These are phyloP conservation scores for Cytospora mali DNA, from an alignment of 2,329 filamentous ascomycete species.

Conservation along the genomic window DNA sequence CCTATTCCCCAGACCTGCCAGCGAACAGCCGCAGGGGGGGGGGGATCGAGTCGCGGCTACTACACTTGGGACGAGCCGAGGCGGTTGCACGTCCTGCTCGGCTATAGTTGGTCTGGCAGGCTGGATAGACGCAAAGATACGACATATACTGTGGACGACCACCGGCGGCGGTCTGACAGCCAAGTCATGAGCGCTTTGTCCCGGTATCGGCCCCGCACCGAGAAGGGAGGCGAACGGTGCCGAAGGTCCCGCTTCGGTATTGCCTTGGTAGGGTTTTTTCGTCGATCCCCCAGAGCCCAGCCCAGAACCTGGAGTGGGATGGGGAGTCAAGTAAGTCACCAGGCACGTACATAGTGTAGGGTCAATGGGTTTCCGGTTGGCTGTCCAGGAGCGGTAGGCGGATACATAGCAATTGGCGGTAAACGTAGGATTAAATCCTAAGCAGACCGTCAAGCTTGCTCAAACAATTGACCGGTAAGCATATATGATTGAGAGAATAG, in stretches of 20 bases:
- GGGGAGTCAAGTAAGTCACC: background rate
- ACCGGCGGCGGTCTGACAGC: background rate
- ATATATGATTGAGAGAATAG: too few species aligned
- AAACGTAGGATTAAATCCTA: background rate
- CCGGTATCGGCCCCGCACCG: slow-evolving; percentile 29
- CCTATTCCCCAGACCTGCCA: slow-evolving; percentile 5
- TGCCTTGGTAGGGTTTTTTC: background rate
- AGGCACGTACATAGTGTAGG: background rate
- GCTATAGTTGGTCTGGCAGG: background rate
- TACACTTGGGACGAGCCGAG: background rate
- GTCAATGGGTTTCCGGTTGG: too few species aligned
- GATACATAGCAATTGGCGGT: background rate
- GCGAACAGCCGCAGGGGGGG: background rate
- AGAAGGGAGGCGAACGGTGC: background rate
- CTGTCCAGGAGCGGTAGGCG: too few species aligned
- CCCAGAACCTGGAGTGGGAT: background rate
- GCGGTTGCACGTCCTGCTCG: background rate
- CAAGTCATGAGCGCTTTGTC: background rate
- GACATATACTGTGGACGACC: background rate
- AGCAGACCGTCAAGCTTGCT: too few species aligned
- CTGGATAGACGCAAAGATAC: background rate
- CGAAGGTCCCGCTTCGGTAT: background rate
- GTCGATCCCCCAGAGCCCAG: background rate
- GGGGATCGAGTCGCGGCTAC: background rate
- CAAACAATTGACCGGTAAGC: too few species aligned